Conservation (phyloP, 306 rosid genomes). For the Pyrus pyrifolia region DNA sequence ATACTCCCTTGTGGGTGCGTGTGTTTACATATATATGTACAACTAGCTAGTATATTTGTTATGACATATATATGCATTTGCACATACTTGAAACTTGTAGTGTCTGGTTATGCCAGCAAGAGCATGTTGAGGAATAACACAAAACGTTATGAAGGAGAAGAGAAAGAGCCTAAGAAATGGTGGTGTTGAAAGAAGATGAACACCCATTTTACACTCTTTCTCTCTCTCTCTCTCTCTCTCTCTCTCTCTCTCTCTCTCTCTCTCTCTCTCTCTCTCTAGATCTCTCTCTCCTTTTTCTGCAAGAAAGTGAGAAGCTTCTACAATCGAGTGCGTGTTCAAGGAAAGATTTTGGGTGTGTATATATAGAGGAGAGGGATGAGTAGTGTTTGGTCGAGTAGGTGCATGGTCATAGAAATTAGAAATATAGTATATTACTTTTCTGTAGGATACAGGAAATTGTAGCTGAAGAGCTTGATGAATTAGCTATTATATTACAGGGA, state of each 20-base stretch:
- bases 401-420: background rate
- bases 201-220: conserved; percentile 15
- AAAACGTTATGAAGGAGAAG: conserved; percentile 16
- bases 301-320: background rate
- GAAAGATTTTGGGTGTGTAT: conserved; percentile 13
- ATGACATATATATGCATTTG: background rate
- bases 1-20: no score
- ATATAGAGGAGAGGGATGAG: conserved; percentile 17
- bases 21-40: background rate
- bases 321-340: background rate
- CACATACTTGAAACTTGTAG: conserved; percentile 46
- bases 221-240: background rate
- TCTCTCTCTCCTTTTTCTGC: background rate
- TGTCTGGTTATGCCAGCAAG: conserved; percentile 41
- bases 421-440: conserved; percentile 12
- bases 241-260: background rate
- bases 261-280: background rate
- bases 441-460: background rate
- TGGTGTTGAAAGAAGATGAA: background rate
- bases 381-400: conserved; percentile 23
- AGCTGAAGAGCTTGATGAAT: background rate
- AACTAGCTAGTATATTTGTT: no score
- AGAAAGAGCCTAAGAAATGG: conserved; percentile 14
- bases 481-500: background rate
- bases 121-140: conserved; percentile 24